A percentile compares a stretch with the other conserved stretches of the same genome.
These are phyloP conservation scores for Pisolithus orientalis DNA, from an alignment of 768 basidiomycete species.

Conservation along the genomic window DNA sequence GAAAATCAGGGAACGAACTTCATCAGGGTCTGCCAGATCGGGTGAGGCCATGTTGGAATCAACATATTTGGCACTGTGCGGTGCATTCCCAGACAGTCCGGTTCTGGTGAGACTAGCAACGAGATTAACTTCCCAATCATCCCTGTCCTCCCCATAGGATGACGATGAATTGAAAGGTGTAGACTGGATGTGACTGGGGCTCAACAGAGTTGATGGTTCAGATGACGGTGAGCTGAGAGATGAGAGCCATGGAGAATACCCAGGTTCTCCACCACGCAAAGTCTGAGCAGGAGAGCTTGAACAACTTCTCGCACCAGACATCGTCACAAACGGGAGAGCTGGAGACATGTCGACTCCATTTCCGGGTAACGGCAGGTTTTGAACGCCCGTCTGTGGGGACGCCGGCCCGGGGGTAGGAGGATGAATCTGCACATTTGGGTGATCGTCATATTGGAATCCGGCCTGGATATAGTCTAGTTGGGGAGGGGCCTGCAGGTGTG, in stretches of 20 bases:
- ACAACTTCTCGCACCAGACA: not conserved
- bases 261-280: not conserved
- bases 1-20: not conserved
- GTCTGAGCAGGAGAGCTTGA: not conserved
- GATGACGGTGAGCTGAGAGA: not conserved
- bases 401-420: not conserved
- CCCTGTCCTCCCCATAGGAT: not conserved
- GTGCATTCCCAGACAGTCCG: not conserved
- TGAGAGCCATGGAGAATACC: not conserved
- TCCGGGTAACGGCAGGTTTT: not conserved
- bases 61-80: not conserved
- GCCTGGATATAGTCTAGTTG: not conserved
- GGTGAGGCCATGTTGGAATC: not conserved
- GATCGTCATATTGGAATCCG: not conserved
- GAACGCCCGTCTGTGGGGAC: not conserved
- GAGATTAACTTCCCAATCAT: not conserved
- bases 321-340: not conserved
- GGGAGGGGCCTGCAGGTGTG: not conserved
- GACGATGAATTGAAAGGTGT: not conserved
- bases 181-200: not conserved
- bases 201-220: not conserved
- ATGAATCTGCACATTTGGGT: not conserved
- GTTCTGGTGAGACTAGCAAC: not conserved
- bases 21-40: not conserved
- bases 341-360: not conserved